These are phyloP conservation scores for Sporothrix brasiliensis DNA, from an alignment of 2,329 filamentous ascomycete genomes.

Conservation along the genomic window DNA sequence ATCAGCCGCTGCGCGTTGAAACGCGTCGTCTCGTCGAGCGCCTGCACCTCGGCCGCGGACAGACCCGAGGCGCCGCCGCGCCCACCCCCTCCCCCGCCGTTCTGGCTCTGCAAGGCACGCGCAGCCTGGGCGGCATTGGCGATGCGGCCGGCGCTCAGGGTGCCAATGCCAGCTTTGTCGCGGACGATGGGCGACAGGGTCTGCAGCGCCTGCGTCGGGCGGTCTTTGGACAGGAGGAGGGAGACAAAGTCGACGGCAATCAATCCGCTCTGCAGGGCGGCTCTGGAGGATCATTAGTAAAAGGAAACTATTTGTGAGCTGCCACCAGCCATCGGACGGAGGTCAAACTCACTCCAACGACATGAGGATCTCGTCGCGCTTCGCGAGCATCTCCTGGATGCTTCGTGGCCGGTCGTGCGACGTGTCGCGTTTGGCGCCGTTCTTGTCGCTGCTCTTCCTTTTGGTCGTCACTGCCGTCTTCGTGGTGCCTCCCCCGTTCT, in stretches of 20 bases:
- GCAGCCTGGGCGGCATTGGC: constrained; percentile 60
- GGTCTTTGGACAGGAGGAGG: constrained; percentile 78
- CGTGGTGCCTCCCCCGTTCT: constrained; percentile 48
- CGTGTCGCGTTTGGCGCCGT: constrained; percentile 44
- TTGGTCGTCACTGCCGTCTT: not conserved
- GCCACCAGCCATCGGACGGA: not conserved
- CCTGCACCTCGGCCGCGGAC: not conserved
- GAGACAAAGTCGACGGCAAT: constrained; percentile 81
- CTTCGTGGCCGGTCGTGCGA: constrained; percentile 24
- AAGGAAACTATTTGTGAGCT: not conserved
- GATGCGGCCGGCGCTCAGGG: constrained; percentile 69
- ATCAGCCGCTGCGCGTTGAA: constrained; percentile 47
- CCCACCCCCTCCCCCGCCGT: not conserved
- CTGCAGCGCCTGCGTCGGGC: constrained; percentile 67
- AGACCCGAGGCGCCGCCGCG: not conserved
- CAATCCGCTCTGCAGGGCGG: constrained; percentile 62
- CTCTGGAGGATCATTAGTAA: constrained; percentile 42
- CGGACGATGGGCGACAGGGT: constrained; percentile 74
- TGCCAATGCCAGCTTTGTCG: constrained; percentile 71
- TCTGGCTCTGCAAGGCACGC: constrained; percentile 30
- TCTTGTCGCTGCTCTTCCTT: constrained; percentile 36
- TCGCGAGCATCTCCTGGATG: constrained; percentile 50
- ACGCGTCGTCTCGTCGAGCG: constrained; percentile 44
- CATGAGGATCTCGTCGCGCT: constrained; percentile 60
- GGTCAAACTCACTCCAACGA: constrained; percentile 57